Base-by-base conservation (phyloP, 192 early-diverging fungal genomes). In the Rhizophagus clarus region DNA sequence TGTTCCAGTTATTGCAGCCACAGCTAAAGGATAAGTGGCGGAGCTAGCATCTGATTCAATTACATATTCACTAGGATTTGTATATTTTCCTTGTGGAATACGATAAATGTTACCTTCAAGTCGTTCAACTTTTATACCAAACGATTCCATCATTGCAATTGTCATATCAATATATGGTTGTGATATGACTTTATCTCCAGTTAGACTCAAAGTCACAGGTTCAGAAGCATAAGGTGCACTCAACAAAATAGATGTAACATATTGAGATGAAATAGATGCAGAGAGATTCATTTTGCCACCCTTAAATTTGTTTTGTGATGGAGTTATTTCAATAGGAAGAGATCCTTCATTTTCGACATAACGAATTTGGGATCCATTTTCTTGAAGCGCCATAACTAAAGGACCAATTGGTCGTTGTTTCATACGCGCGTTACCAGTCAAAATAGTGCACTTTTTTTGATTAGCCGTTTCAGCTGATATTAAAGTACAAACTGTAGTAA, bases 81-180 rank as follows among this genome's bases (percentile, higher is more conserved):
- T 83, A 84, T 99, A 99, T 0, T 88, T 83, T 2, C 90, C 89
- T 62, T 88, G 76, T 17, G 97, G 94, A 66, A 99, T 94, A 28
- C 90, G 79, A 84, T 99, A 99, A 47, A 89, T 91, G 84, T 95
- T 97, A 71, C 90, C 87, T 42, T 90, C 84, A 2, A 93, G 78
- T 26, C 93, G 89, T 79, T 93, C 86, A 66, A 97, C 96, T 8
- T 85, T 72, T 74, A 95, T 89, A 60, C 98, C 98, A 82, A 99
- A 99, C 26, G 93, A 92, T 73, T 88, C 89, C 97, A 99, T 99
- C 97, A 99, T 99, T 42, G 95, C 91, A 63, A 97, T 92, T 6
- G 98, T 99, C 98, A 99, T 98, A 85, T 99, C 98, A 80, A 99
- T 99, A 86, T 99, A 99, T 12, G 95, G 96, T 83, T 97, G 96